A percentile compares a stretch with the other conserved stretches of the same genome.
Evolutionary conservation across 768 basidiomycete species (phyloP).

Genomic region (Macrocybe gigantea): DNA sequence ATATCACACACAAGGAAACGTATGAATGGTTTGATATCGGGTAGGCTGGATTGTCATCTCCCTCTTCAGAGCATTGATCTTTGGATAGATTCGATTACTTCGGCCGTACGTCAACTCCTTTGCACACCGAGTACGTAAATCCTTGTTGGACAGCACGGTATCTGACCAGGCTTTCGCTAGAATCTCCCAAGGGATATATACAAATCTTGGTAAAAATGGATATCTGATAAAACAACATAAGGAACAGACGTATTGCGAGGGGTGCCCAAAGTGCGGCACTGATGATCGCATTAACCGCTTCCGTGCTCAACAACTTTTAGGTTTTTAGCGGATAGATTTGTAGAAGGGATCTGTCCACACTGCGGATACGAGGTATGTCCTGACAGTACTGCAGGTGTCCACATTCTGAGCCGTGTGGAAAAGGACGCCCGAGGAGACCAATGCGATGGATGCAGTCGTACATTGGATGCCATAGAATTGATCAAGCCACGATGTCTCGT

Average conservation of each 20-base stretch:
- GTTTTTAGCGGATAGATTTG: slow-evolving; percentile 95
- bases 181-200: slow-evolving; percentile 87
- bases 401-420: too few species aligned
- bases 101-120: slow-evolving; percentile 86
- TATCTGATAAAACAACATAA: slow-evolving; percentile 78
- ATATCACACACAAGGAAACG: slow-evolving; percentile 82
- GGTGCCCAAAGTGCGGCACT: slow-evolving; percentile 65
- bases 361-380: slow-evolving; percentile 70
- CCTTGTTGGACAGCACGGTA: neutral
- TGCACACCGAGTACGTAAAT: slow-evolving; percentile 75
- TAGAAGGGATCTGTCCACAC: slow-evolving; percentile 96
- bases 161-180: slow-evolving; percentile 29
- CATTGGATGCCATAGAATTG: slow-evolving; percentile 89
- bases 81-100: slow-evolving; percentile 83
- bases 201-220: slow-evolving; percentile 73
- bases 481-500: slow-evolving; percentile 93
- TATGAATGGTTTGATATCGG: slow-evolving; percentile 98
- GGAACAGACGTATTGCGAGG: slow-evolving; percentile 94
- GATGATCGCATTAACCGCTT: neutral
- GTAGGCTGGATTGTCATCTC: slow-evolving; percentile 27
- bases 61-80: slow-evolving; percentile 2
- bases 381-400: too few species aligned
- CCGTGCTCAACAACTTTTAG: slow-evolving; percentile 27
- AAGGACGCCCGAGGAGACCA: slow-evolving; percentile 98
- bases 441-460: slow-evolving; percentile 90